Percentiles rank a stretch among this genome's conserved stretches.
Evolutionary conservation across 306 rosid species (phyloP).

Genomic region (Mimosa pudica): DNA sequence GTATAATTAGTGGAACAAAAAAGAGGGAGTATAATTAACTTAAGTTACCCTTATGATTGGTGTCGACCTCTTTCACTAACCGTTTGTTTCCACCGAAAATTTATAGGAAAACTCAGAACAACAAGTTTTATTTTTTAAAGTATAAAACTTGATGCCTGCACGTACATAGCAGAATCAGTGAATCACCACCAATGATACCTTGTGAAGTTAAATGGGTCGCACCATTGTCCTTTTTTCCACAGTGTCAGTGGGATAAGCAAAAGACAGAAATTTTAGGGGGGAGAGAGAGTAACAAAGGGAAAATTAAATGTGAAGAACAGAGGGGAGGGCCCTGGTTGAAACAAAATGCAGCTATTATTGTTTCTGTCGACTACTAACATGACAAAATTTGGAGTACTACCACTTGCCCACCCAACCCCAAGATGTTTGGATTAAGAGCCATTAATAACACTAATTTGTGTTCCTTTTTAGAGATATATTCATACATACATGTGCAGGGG

Average conservation of each 20-base stretch:
- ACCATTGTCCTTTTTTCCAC: neutral
- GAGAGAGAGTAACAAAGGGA: conserved; percentile 31
- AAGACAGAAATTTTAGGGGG: conserved; percentile 10
- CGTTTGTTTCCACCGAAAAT: neutral
- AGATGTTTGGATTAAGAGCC: neutral
- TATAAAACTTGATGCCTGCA: neutral
- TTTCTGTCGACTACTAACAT: conserved; percentile 57
- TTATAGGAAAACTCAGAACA: neutral
- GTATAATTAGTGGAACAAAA: too few species aligned
- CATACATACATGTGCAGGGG: neutral
- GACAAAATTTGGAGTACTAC: conserved; percentile 56
- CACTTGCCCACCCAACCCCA: conserved; percentile 30
- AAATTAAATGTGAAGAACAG: neutral
- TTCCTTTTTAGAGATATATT: neutral
- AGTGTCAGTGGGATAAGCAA: conserved; percentile 15
- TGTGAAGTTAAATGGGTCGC: neutral
- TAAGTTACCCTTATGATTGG: conserved; percentile 14
- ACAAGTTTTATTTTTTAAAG: neutral
- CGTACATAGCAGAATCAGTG: neutral
- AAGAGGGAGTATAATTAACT: neutral
- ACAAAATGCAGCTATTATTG: conserved; percentile 63
- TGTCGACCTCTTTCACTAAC: neutral
- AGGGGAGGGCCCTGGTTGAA: conserved; percentile 46
- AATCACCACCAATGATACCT: neutral
- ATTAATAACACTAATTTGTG: neutral